Evolutionary conservation across 106 monocot species (phyloP), one percentile per base, ranked within the genome.

Genomic region (Dendrobium chrysotoxum): DNA sequence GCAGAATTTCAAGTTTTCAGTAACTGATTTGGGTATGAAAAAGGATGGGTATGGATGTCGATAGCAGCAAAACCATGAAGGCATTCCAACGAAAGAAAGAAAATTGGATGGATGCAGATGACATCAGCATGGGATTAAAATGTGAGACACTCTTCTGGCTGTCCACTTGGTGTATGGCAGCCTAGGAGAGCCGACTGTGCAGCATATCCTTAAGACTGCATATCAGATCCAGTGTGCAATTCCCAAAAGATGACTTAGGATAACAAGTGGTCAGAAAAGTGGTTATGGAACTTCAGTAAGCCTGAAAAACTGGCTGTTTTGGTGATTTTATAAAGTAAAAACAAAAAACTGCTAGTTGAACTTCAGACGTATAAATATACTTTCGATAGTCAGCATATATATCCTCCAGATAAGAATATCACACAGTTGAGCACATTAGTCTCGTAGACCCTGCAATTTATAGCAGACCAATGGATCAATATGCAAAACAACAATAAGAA

Each of bases 391-490:
- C 87, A 87, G 89, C 86, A 86, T 81, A 83, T 85, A 50, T 84
- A 83, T 85, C 85, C 87, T 87, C 94, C 94, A 90, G 88, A 81
- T 86, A 95, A 95, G 91, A 91, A 91, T 85, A 86, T 85, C 81
- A 89, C 83, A 91, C 40, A 91, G 75, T 66, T 83, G 88, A 88
- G 86, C 85, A 88, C 86, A 90, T 81, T 77, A 87, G 76, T 92
- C 87, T 90, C 80, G 83, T 83, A 53, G 82, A 91, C 50, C 94
- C 94, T 95, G 92, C 94, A 95, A 90, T 93, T 89, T 88, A 86
- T 89, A 77, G 79, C 92, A 94, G 72, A 85, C 81, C 86, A 90
- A 88, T 80, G 21, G 57, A 92, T 91, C 86, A 91, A 89, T 86
- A 91, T 55, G 79, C n/a, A 25, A 39, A 77, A 35, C 54, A 72